phyloP scores from a whole-genome alignment of 352 stramenopile genomes.

The Pythium aphanidermatum region DNA sequence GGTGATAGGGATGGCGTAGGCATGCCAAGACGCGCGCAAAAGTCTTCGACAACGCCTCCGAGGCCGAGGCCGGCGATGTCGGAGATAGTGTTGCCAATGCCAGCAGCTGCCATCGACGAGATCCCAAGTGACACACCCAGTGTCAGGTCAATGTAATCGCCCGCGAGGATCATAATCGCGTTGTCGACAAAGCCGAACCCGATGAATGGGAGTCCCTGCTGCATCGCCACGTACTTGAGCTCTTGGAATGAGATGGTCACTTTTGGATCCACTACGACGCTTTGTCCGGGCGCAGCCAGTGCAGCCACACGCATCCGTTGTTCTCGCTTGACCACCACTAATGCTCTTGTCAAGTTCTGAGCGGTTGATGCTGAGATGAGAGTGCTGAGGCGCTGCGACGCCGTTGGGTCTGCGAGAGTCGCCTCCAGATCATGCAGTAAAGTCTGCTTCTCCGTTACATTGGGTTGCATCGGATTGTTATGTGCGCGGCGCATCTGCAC shows the following conservation, averaged over 20 bases:
- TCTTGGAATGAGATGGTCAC: constrained; percentile 34
- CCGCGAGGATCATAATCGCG: constrained; percentile 90
- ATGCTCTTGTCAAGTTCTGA: constrained; percentile 40
- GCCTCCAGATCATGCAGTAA: constrained; percentile 36
- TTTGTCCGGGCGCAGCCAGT: not conserved
- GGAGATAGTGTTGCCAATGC: constrained; percentile 82
- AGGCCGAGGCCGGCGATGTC: constrained; percentile 61
- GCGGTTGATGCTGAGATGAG: constrained; percentile 44
- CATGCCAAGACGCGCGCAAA: constrained; percentile 57
- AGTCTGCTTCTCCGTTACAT: constrained; percentile 25
- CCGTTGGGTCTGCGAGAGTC: constrained; percentile 28
- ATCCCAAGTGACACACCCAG: constrained; percentile 80
- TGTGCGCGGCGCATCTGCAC: constrained; percentile 13
- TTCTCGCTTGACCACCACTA: constrained; percentile 21
- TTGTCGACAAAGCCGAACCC: constrained; percentile 98
- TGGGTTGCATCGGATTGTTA: constrained; percentile 23
- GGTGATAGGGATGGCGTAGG: constrained; percentile 47
- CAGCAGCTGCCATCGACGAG: constrained; percentile 82
- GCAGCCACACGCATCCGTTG: not conserved
- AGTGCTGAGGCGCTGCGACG: constrained; percentile 25
- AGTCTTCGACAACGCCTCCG: constrained; percentile 78
- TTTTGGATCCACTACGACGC: not conserved
- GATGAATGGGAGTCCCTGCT: constrained; percentile 90
- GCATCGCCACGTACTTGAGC: constrained; percentile 58
- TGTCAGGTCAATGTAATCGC: constrained; percentile 84